Base-by-base conservation (phyloP, 1,139 yeast species). In the Candida tropicalis region DNA sequence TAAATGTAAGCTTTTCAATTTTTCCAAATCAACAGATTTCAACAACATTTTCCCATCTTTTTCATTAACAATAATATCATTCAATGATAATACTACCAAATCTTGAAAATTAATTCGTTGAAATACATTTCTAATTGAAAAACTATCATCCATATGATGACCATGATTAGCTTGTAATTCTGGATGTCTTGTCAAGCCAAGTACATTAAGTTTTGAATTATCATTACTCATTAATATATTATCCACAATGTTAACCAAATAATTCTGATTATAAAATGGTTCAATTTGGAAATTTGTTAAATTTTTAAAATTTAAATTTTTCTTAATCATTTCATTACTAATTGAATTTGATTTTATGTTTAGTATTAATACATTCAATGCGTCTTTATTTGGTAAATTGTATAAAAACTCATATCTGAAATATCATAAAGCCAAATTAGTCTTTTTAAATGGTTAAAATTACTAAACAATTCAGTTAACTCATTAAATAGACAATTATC, bases 391-490 rank as follows among this genome's bases (percentile, higher is more conserved):
- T 3, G 66, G 65, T 25, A 70, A 43, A 16, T 40, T 32, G 17
- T 45, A 34, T 35, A 70, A 53, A 41, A 57, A 65, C 15, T 58
- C 59, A 13, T 67, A 49, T n/a, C 61, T 52, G 46, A 72, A 68
- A 63, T 63, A 38, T 64, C 66, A 38, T 60, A 58, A 6, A 58
- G 47, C 77, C 77, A 72, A 5, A 60, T 52, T 26, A 72, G 50
- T 40, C 60, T 63, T 5, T 46, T 53, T 23, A 71, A 47, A 27
- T 55, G 52, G 13, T 28, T 12, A 39, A 64, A 49, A 7, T 47
- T 48, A 5, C 34, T 22, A 42, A 69, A 66, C 38, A 67, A 62
- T 2, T 36, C 42, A 5, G 45, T 35, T 11, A 63, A 46, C 22
- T 42, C 50, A 11, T 48, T 45, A 37, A 58, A 55, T 18, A 63